These are phyloP conservation scores for Colletotrichum australisinense DNA, from an alignment of 2,329 filamentous ascomycete genomes.

Conservation along the genomic window DNA sequence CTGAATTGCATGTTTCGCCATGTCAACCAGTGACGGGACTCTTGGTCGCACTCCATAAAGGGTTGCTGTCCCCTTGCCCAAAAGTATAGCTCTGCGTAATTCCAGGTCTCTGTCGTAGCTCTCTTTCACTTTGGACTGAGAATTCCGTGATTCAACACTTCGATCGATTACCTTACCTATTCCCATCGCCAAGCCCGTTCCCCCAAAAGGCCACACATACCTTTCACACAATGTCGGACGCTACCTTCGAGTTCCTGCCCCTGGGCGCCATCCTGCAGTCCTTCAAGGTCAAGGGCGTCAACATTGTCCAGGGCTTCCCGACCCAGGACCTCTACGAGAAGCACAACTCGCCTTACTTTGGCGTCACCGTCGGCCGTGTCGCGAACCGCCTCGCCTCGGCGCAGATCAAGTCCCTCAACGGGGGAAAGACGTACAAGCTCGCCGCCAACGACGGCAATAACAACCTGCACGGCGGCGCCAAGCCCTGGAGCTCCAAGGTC, in stretches of 20 bases:
- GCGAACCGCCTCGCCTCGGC: slow-evolving; percentile 85
- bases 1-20: slow-evolving; percentile 26
- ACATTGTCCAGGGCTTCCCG: slow-evolving; percentile 91
- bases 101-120: background rate
- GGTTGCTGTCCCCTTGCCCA: background rate
- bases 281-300: slow-evolving; percentile 79
- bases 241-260: slow-evolving; percentile 74
- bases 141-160: background rate
- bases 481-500: slow-evolving; percentile 84
- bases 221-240: slow-evolving; percentile 52
- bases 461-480: slow-evolving; percentile 76
- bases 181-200: background rate
- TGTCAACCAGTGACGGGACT: slow-evolving; percentile 4
- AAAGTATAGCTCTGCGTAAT: background rate
- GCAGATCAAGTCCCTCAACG: slow-evolving; percentile 78
- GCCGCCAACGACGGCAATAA: slow-evolving; percentile 83
- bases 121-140: background rate
- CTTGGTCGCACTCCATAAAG: background rate
- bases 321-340: slow-evolving; percentile 78
- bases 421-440: slow-evolving; percentile 73
- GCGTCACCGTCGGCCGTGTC: slow-evolving; percentile 89
- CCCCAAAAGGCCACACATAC: background rate
- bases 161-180: background rate
- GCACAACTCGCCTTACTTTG: slow-evolving; percentile 85
- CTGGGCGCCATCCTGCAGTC: slow-evolving; percentile 85